Evolutionary conservation across 1,284 basidiomycete species (phyloP), one percentile per base, ranked within the genome.

Genomic region (Tylopilus sp.): DNA sequence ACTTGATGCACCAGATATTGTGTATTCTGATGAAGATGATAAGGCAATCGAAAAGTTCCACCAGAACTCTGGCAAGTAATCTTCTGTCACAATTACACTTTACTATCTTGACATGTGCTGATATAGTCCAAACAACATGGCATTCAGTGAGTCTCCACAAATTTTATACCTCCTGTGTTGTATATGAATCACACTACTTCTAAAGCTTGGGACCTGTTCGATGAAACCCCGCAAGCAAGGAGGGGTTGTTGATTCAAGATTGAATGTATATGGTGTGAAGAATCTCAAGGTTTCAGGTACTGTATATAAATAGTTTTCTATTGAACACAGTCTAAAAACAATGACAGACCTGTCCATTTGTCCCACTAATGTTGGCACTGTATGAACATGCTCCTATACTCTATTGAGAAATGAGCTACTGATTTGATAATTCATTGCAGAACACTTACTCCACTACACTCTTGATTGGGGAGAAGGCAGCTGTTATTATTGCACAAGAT

Each of bases 1-100:
- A n/a, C n/a, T 85, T 4, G 73, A 82, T 33, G 80, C 83, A 1
- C 82, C 86, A 81, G 10, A 86, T 54, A 82, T 89, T 19, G 73
- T 79, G n/a, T 91, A 91, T 77, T 81, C 85, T 0, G 73, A 73
- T 1, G 87, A 87, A 59, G 90, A 92, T 71, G 83, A 91, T 48
- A 78, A 82, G 62, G 83, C 81, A 6, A 85, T 83, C 71, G 86
- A 88, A 54, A 72, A 79, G 17, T 87, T 80, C 71, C 70, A 79
- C 42, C 76, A 82, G 19, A 74, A 76, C 6, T 64, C 50, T n/a
- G 70, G 81, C 81, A 61, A 50, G 80, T 55, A 12, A 27, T n/a
- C 48, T 19, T 45, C 6, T 8, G 12, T 17, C 19, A 1, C 50
- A 16, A 27, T 50, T 50, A 4, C 12, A 14, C 29, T 16, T 14